Conservation (phyloP, 106 monocot species). For the Dendrobium catenatum region DNA sequence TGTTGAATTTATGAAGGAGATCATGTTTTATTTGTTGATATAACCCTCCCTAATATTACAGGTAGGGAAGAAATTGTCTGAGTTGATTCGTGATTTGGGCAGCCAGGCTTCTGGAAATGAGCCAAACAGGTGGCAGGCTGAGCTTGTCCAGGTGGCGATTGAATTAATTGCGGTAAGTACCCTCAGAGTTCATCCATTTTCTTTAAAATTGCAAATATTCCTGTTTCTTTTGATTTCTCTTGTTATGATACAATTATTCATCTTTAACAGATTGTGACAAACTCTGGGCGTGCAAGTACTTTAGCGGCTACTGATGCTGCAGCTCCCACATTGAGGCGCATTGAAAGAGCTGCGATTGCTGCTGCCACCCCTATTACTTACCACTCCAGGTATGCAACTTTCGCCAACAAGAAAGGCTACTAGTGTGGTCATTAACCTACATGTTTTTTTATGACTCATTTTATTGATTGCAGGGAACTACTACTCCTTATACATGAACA, state of each 20-base stretch:
- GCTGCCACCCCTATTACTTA: conserved; percentile 96
- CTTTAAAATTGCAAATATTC: too few relatives aligned
- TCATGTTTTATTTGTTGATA: not conserved
- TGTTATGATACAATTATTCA: not conserved
- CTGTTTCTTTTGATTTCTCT: not conserved
- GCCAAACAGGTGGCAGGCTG: conserved; percentile 83
- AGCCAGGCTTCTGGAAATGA: conserved; percentile 67
- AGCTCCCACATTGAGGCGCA: conserved; percentile 92
- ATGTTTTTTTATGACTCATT: conserved; percentile 3
- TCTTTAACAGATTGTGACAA: conserved; percentile 68
- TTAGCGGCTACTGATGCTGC: conserved; percentile 97
- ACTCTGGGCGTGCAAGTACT: conserved; percentile 91
- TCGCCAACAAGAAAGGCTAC: not conserved
- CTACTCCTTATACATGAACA: conserved; percentile 88
- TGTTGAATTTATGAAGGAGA: not conserved
- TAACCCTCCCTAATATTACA: conserved; percentile 15
- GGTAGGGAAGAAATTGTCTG: conserved; percentile 97
- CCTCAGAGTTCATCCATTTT: not conserved
- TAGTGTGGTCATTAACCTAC: not conserved
- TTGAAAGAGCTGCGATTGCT: conserved; percentile 97
- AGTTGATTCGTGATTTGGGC: conserved; percentile 85
- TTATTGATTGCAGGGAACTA: conserved; percentile 57
- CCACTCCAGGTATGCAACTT: conserved; percentile 55
- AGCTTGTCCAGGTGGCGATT: conserved; percentile 87
- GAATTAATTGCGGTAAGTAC: conserved; percentile 84